These are phyloP conservation scores for Leonotis leonurus DNA, from an alignment of 257 asterid genomes.

Conservation along the genomic window DNA sequence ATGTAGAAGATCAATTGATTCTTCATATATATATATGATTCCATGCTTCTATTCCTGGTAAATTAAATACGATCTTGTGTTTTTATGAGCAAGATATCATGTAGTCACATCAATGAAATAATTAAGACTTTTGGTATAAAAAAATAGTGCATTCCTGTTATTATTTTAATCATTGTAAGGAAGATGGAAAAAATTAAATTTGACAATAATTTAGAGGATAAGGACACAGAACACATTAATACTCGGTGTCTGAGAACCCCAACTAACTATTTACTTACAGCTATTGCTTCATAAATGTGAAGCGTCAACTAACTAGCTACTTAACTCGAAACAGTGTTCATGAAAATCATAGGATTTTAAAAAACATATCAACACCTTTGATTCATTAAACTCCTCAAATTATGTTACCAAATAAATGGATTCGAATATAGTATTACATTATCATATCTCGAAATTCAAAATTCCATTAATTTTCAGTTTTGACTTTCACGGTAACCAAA, in stretches of 20 bases:
- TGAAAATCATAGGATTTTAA: neutral
- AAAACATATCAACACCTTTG: neutral
- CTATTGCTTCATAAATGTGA: neutral
- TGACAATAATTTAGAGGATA: neutral
- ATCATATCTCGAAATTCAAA: no score
- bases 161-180: neutral
- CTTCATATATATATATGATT: neutral
- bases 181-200: neutral
- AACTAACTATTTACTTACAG: slow-evolving; percentile 5
- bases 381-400: neutral
- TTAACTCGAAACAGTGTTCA: neutral
- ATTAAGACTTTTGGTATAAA: neutral
- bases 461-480: no score
- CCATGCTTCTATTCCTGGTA: neutral
- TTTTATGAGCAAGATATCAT: no score
- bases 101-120: neutral
- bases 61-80: no score
- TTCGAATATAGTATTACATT: no score
- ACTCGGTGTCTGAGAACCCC: neutral
- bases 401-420: neutral
- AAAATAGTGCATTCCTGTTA: neutral
- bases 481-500: neutral
- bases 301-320: neutral
- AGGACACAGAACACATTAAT: neutral
- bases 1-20: neutral